Percentiles rank a stretch among this genome's conserved stretches.
phyloP scores from a whole-genome alignment of 1,284 basidiomycete species.

The Melampsora occidentalis region DNA sequence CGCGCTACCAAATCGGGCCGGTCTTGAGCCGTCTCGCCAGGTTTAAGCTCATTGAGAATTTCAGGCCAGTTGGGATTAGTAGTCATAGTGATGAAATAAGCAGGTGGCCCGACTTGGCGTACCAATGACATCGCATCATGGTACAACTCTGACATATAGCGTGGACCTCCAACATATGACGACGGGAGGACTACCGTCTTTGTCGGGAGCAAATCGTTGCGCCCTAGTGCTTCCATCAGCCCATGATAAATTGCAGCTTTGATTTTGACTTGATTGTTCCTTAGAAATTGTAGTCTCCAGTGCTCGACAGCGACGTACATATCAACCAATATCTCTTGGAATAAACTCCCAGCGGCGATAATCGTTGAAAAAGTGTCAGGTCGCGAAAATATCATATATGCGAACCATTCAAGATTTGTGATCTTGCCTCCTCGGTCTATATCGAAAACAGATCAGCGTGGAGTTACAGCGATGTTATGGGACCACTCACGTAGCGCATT shows the following conservation, averaged over 20 bases:
- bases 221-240: background rate
- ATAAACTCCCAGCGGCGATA: background rate
- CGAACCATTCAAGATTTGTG: background rate
- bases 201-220: slow-evolving; percentile 40
- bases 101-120: slow-evolving; percentile 52
- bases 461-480: background rate
- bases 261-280: background rate
- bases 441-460: background rate
- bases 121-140: slow-evolving; percentile 59
- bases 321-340: background rate
- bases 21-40: slow-evolving; percentile 56
- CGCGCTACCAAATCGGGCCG: slow-evolving; percentile 40
- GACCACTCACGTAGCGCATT: background rate
- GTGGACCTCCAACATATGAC: slow-evolving; percentile 56
- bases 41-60: slow-evolving; percentile 55
- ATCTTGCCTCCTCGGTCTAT: background rate
- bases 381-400: background rate
- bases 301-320: background rate
- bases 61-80: slow-evolving; percentile 59
- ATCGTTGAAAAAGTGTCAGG: background rate
- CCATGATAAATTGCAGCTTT: background rate
- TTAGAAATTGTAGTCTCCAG: background rate
- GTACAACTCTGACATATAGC: slow-evolving; percentile 56
- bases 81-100: slow-evolving; percentile 60
- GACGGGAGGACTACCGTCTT: slow-evolving; percentile 55